These are phyloP conservation scores for Gryganskiella cystojenkinii DNA, from an alignment of 192 early-diverging fungal genomes.

Conservation along the genomic window DNA sequence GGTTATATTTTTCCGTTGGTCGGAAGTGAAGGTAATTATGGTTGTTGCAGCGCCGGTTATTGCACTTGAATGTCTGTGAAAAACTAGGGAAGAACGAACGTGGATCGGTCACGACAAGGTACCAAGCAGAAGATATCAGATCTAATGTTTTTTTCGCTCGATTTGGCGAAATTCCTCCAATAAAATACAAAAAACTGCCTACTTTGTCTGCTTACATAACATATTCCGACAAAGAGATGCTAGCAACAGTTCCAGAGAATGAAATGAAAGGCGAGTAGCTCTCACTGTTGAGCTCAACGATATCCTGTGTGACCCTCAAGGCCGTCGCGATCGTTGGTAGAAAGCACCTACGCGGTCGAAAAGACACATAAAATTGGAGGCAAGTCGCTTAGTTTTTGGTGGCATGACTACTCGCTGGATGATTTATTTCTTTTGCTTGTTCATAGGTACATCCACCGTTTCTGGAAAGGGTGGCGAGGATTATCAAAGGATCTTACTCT, in stretches of 20 bases:
- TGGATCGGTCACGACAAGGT: too few species aligned
- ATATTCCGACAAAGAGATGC: conserved; percentile 20
- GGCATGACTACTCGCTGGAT: too few species aligned
- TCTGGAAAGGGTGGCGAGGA: neutral
- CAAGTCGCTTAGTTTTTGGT: neutral
- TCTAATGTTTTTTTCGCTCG: neutral
- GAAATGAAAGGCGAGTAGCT: conserved; percentile 16
- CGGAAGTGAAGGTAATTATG: conserved; percentile 45
- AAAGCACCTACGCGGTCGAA: conserved; percentile 26
- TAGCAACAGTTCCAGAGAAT: conserved; percentile 11
- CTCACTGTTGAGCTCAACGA: neutral
- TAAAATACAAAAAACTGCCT: neutral
- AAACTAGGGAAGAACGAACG: conserved; percentile 20
- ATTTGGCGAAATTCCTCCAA: too few species aligned
- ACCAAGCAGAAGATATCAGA: too few species aligned
- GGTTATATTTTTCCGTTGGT: conserved; percentile 15
- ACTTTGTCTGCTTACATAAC: conserved; percentile 19
- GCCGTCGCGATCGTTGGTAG: conserved; percentile 6
- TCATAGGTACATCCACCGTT: too few species aligned
- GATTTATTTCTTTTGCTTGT: too few species aligned
- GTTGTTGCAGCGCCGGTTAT: conserved; percentile 42
- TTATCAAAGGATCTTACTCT: conserved; percentile 5
- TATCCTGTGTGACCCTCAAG: conserved; percentile 8
- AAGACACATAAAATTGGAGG: too few species aligned
- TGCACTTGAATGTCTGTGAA: conserved; percentile 42